Evolutionary conservation across 2,329 filamentous ascomycete genomes (phyloP), one percentile per base, ranked within the genome.

Genomic region (Stemphylium vesicarium): DNA sequence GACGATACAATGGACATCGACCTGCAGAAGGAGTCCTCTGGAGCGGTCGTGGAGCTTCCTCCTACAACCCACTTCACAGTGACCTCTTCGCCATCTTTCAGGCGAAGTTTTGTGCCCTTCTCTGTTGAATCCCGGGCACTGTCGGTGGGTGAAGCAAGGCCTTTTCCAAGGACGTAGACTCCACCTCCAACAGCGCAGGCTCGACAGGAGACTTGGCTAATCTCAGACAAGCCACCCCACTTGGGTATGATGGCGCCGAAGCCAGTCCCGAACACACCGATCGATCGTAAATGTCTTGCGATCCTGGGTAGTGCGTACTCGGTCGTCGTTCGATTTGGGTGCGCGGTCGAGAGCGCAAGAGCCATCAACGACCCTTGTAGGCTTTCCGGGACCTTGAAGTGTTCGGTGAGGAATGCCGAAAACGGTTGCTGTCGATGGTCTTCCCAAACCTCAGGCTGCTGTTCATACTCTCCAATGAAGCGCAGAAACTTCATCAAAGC

Each of bases 401-500:
- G 80, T 56, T 74, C 74, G 49, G 78, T 78, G 37, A 90, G 80
- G 65, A 90, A 91, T 4, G 78, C 74, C 2, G 80, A 74, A 42
- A 94, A 83, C 0, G 82, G 78, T 47, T 77, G 75, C 11, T 81
- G 74, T 24, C 86, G 84, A 46, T 85, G 79, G 2, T 78, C 67
- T 56, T 85, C 76, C 88, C 88, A 92, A 3, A 80, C 65, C 46
- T 83, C 83, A 44, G 66, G 74, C 68, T 85, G 84, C 18, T 82
- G 84, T 63, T 90, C 85, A 66, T 88, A 88, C 65, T 92, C 85
- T 56, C 87, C 81, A 48, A 96, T 89, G 71, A 95, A 94, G 74
- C 94, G 93, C 68, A 98, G 82, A 68, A 97, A 96, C 75, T 96
- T 96, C 89, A 97, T 96, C 68, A 98, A 77, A 9, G 85, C 84